A percentile compares a stretch with the other conserved stretches of the same genome.
Conservation (phyloP, 441 rosid genomes). For the Kokia cookei region DNA sequence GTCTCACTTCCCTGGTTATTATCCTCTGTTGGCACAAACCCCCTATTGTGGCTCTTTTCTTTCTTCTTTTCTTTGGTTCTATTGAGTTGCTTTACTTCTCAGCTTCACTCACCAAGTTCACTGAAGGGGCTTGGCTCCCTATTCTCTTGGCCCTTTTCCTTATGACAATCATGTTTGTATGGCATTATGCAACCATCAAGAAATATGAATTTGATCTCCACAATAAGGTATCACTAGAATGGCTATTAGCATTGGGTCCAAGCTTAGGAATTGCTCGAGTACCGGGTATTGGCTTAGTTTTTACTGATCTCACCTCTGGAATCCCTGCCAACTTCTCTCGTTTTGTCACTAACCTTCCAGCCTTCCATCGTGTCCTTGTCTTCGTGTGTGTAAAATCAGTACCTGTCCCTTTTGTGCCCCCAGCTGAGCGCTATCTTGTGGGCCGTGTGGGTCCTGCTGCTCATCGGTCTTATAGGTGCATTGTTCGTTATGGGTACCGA, state of each 20-base stretch:
- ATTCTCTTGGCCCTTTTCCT: constrained; percentile 79
- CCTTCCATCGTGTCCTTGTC: constrained; percentile 83
- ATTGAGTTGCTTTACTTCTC: constrained; percentile 92
- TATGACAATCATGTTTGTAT: constrained; percentile 82
- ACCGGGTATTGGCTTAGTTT: constrained; percentile 88
- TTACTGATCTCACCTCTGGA: constrained; percentile 84
- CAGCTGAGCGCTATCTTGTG: constrained; percentile 83
- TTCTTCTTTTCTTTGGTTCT: constrained; percentile 80
- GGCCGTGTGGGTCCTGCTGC: constrained; percentile 92
- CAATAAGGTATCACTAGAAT: constrained; percentile 88
- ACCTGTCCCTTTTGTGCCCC: constrained; percentile 83
- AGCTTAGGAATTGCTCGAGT: constrained; percentile 90
- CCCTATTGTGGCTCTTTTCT: constrained; percentile 58
- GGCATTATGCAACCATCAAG: constrained; percentile 92
- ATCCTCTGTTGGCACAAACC: constrained; percentile 92
- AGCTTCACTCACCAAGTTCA: constrained; percentile 86
- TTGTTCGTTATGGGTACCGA: constrained; percentile 93
- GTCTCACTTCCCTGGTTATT: constrained; percentile 80
- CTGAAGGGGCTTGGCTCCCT: constrained; percentile 98
- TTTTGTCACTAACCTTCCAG: constrained; percentile 98
- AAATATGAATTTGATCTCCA: constrained; percentile 86
- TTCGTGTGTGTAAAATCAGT: constrained; percentile 93
- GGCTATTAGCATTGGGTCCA: constrained; percentile 93
- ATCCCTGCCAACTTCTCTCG: constrained; percentile 94
- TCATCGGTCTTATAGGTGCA: constrained; percentile 92